Percentiles rank a stretch among this genome's conserved stretches.
Conservation (phyloP, 163 green algal genomes). For the Scenedesmus sp. region DNA sequence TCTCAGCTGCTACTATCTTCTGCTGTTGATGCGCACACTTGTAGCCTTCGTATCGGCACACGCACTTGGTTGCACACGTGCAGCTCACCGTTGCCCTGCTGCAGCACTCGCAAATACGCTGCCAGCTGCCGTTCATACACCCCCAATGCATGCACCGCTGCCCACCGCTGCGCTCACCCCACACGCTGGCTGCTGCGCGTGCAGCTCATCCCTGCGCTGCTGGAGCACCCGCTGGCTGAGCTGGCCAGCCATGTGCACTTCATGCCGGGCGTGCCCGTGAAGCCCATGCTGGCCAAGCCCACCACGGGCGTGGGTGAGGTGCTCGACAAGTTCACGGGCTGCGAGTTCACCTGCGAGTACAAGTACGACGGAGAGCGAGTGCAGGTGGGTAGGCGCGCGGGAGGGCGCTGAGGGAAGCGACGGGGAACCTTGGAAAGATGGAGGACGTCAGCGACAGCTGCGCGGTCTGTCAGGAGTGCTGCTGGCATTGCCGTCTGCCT, state of each 20-base stretch:
- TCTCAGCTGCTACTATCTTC: neutral
- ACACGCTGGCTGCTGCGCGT: no score
- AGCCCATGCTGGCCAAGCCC: constrained; percentile 97
- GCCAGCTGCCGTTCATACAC: neutral
- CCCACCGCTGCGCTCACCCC: no score
- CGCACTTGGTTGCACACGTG: neutral
- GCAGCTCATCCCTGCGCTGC: constrained; percentile 88
- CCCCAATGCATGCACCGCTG: no score
- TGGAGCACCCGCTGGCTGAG: constrained; percentile 75
- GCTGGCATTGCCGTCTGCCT: no score
- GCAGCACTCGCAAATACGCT: neutral
- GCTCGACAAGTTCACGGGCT: constrained; percentile 90
- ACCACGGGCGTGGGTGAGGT: constrained; percentile 88
- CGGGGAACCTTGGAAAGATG: no score
- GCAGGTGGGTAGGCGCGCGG: constrained; percentile 72
- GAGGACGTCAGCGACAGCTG: no score
- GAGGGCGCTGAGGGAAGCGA: neutral
- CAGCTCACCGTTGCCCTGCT: neutral
- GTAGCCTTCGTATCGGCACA: neutral
- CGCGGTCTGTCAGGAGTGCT: no score
- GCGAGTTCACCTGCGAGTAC: constrained; percentile 97
- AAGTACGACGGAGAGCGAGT: constrained; percentile 99
- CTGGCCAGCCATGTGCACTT: constrained; percentile 86
- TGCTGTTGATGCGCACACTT: no score
- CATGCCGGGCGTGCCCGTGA: constrained; percentile 89